These are phyloP conservation scores for Pulveroboletus sp. DNA, from an alignment of 768 basidiomycete genomes.

Conservation along the genomic window DNA sequence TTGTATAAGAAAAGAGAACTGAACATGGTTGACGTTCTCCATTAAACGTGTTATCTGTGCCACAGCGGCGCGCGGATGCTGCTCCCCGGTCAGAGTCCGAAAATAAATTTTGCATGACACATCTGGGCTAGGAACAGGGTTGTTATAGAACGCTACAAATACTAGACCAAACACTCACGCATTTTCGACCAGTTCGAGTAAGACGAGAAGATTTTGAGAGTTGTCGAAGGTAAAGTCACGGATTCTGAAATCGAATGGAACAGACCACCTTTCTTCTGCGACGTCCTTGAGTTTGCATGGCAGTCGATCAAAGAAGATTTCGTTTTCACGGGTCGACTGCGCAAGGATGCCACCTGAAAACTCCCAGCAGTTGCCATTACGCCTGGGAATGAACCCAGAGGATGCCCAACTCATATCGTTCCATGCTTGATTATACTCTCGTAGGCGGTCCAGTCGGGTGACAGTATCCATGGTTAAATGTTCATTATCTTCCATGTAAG, in stretches of 20 bases:
- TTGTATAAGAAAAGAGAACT: constrained; percentile 26
- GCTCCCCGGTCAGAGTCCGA: constrained; percentile 28
- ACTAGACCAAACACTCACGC: constrained; percentile 14
- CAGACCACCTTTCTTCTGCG: constrained; percentile 25
- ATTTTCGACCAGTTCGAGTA: constrained; percentile 22
- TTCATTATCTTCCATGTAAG: constrained; percentile 25
- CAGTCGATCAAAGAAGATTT: constrained; percentile 25
- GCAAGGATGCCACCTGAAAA: constrained; percentile 34
- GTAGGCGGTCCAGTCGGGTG: constrained; percentile 25
- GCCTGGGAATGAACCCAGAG: constrained; percentile 10
- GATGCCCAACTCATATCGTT: constrained; percentile 22
- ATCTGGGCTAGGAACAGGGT: constrained; percentile 13
- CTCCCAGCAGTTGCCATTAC: constrained; percentile 30
- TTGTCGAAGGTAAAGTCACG: constrained; percentile 37
- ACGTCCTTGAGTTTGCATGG: constrained; percentile 32
- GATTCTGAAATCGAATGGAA: constrained; percentile 24
- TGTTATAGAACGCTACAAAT: neutral
- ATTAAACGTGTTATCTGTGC: constrained; percentile 14
- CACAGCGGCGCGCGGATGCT: constrained; percentile 22
- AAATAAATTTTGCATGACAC: constrained; percentile 25
- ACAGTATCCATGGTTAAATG: constrained; percentile 17
- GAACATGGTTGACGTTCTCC: neutral
- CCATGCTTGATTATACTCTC: constrained; percentile 30
- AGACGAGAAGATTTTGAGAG: constrained; percentile 35
- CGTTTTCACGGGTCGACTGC: constrained; percentile 18